Percentiles rank a stretch among this genome's conserved stretches.
Conservation (phyloP, 1,284 basidiomycete genomes). For the Erythrobasidium hasegawianum region DNA sequence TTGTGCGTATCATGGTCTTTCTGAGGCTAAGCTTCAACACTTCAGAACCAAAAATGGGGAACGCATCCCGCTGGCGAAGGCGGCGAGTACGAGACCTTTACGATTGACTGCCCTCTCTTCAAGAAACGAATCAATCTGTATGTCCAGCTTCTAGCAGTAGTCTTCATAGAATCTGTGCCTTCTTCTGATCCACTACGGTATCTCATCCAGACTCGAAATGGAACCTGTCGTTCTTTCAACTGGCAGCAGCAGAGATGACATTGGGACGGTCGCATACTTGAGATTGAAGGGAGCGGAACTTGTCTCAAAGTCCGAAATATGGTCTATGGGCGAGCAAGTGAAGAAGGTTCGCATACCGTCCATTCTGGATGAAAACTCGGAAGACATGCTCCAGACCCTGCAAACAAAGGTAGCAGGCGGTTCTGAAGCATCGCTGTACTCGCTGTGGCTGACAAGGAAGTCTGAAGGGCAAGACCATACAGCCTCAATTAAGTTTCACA, state of each 20-base stretch:
- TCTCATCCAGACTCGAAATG: conserved; percentile 57
- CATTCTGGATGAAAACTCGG: conserved; percentile 54
- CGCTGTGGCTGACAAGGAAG: too few relatives aligned
- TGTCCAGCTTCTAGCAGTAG: conserved; percentile 45
- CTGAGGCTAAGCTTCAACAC: too few relatives aligned
- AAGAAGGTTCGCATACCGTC: conserved; percentile 36
- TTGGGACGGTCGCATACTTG: conserved; percentile 71
- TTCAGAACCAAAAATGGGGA: conserved; percentile 73
- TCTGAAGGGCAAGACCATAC: too few relatives aligned
- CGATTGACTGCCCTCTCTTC: conserved; percentile 85
- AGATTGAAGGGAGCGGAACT: conserved; percentile 67
- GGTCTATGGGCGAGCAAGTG: neutral
- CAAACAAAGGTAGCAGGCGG: neutral
- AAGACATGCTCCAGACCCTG: conserved; percentile 20
- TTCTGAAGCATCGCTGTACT: too few relatives aligned
- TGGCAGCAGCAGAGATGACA: conserved; percentile 53
- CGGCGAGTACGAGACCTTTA: conserved; percentile 95
- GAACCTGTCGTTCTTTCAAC: conserved; percentile 72
- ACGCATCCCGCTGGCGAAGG: conserved; percentile 96
- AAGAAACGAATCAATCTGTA: conserved; percentile 70
- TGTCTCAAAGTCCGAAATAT: conserved; percentile 45
- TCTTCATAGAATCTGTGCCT: too few relatives aligned
- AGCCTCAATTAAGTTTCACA: too few relatives aligned
- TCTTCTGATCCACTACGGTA: too few relatives aligned
- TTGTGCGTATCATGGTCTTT: neutral